Percentiles rank a stretch among this genome's conserved stretches.
Conservation (phyloP, 768 basidiomycete genomes). For the Chalciporus piperatus region DNA sequence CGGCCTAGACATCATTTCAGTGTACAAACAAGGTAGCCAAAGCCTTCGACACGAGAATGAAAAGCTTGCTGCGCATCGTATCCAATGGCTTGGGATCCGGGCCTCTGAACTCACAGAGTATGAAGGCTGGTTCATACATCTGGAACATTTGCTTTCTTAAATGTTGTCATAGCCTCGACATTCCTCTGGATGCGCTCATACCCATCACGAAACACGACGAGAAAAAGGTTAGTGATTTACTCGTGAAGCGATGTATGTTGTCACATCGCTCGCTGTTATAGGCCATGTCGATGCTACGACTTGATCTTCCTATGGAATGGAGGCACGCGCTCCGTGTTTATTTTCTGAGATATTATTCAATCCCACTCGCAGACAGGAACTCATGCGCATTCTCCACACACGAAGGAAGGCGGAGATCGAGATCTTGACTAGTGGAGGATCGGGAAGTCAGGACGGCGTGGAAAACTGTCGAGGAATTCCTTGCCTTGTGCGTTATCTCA, state of each 20-base stretch:
- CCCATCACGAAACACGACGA: slow-evolving; percentile 71
- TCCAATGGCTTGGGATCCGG: slow-evolving; percentile 81
- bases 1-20: slow-evolving; percentile 88
- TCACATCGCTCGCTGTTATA: slow-evolving; percentile 25
- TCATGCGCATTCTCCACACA: slow-evolving; percentile 72
- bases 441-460: neutral
- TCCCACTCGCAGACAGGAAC: slow-evolving; percentile 59
- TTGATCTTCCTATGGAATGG: slow-evolving; percentile 61
- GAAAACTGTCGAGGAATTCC: slow-evolving; percentile 12
- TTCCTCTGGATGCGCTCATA: slow-evolving; percentile 60
- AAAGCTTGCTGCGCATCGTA: slow-evolving; percentile 61
- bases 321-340: slow-evolving; percentile 43
- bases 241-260: neutral
- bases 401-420: slow-evolving; percentile 96
- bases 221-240: slow-evolving; percentile 54
- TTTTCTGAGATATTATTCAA: neutral
- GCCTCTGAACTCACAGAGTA: slow-evolving; percentile 66
- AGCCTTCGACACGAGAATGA: slow-evolving; percentile 67
- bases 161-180: slow-evolving; percentile 45
- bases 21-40: slow-evolving; percentile 80
- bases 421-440: slow-evolving; percentile 38
- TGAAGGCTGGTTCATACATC: slow-evolving; percentile 8
- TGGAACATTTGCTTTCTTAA: neutral
- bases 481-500: slow-evolving; percentile 26
- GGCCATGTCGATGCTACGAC: slow-evolving; percentile 64